Conservation (phyloP, 2,329 filamentous ascomycete genomes). For the Pseudocercospora ulei region DNA sequence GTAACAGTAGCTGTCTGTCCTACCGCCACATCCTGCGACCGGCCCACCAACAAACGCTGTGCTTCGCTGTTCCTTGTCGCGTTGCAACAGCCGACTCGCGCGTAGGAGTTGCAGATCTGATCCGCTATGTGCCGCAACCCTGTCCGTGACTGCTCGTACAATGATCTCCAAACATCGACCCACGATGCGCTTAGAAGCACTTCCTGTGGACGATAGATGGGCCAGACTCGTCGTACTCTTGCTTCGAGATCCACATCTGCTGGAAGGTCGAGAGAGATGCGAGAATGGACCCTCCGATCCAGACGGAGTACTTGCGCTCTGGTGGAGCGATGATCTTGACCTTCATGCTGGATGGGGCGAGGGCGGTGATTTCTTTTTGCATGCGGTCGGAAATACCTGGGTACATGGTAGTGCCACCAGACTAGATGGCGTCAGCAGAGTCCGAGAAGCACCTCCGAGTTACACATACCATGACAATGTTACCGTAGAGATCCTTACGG, state of each 20-base stretch:
- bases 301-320: slow-evolving; percentile 99
- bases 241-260: slow-evolving; percentile 99
- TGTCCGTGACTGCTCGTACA: slow-evolving; percentile 20
- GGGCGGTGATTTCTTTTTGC: slow-evolving; percentile 99
- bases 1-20: slow-evolving; percentile 12
- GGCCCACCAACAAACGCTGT: slow-evolving; percentile 16
- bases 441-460: not conserved
- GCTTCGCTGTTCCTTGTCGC: slow-evolving; percentile 12
- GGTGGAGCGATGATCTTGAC: slow-evolving; percentile 99
- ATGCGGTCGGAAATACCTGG: slow-evolving; percentile 99
- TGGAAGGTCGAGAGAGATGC: slow-evolving; percentile 99
- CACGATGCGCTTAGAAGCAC: slow-evolving; percentile 77
- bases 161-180: slow-evolving; percentile 17
- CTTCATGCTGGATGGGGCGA: slow-evolving; percentile 99
- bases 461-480: slow-evolving; percentile 95
- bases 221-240: slow-evolving; percentile 99
- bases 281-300: slow-evolving; percentile 99
- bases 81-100: slow-evolving; percentile 3
- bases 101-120: slow-evolving; percentile 1
- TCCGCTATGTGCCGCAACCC: slow-evolving; percentile 8
- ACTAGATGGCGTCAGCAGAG: slow-evolving; percentile 49
- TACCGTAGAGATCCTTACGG: slow-evolving; percentile 99
- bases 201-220: slow-evolving; percentile 99
- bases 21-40: slow-evolving; percentile 18
- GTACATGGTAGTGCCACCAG: slow-evolving; percentile 99